phyloP scores from a whole-genome alignment of 2,329 filamentous ascomycete genomes.

The Corynespora cassiicola region DNA sequence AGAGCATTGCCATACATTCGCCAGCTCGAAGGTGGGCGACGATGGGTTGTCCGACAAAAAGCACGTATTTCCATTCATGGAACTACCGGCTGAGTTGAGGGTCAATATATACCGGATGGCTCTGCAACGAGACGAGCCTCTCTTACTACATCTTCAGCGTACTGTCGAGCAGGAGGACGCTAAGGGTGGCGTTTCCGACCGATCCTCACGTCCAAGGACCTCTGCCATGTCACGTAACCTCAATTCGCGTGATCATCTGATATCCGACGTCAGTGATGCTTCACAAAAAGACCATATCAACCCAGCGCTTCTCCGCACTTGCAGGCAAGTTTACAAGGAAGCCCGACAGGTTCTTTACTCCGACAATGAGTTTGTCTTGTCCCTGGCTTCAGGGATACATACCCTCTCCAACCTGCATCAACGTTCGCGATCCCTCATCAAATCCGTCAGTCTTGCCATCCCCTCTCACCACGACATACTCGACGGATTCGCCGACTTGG shows the following conservation, averaged over 20 bases:
- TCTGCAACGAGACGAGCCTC: constrained; percentile 33
- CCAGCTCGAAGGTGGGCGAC: too few species aligned
- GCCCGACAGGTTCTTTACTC: constrained; percentile 38
- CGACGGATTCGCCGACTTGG: constrained; percentile 53
- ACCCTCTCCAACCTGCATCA: constrained; percentile 51
- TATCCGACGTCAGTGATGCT: too few species aligned
- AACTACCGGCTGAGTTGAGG: constrained; percentile 55
- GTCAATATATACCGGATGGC: constrained; percentile 52
- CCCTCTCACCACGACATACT: constrained; percentile 55
- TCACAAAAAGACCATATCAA: constrained; percentile 46
- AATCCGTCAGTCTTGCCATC: constrained; percentile 51
- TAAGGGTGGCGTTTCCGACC: too few species aligned
- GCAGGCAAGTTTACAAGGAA: constrained; percentile 46
- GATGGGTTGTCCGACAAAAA: background rate
- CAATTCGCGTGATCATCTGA: too few species aligned
- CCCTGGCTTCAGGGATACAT: constrained; percentile 44
- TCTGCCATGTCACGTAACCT: background rate
- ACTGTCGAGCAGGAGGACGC: constrained; percentile 14
- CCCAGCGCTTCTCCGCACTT: constrained; percentile 47
- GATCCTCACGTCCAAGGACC: background rate
- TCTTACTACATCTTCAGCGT: constrained; percentile 35
- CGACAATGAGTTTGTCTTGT: constrained; percentile 43
- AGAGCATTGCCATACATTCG: too few species aligned
- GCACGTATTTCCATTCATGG: constrained; percentile 46
- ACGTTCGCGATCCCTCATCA: constrained; percentile 51